Conservation (phyloP, 225 moss, liverwort and hornwort species). For the Straminergon stramineum region DNA sequence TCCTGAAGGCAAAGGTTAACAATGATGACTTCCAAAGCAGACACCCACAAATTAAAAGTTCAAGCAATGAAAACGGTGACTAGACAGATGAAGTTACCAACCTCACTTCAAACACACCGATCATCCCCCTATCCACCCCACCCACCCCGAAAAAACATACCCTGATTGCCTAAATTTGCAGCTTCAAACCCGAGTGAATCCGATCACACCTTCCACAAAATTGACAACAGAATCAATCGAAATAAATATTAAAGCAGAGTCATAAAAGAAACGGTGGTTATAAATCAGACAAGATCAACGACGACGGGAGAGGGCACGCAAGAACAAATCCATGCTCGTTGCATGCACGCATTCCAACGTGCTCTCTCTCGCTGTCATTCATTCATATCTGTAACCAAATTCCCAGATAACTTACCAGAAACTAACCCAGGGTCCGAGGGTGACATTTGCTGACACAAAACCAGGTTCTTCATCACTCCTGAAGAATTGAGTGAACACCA, state of each 20-base stretch:
- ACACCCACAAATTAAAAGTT: neutral
- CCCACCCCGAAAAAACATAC: too few relatives aligned
- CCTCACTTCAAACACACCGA: neutral
- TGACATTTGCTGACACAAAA: neutral
- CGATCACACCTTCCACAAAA: neutral
- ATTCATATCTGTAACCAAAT: neutral
- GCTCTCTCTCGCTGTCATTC: neutral
- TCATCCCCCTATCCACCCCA: neutral
- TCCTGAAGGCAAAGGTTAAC: neutral
- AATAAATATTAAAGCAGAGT: neutral
- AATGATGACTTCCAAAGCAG: neutral
- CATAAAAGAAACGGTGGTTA: neutral
- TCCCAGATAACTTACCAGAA: neutral
- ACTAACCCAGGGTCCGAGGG: neutral
- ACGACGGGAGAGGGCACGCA: neutral
- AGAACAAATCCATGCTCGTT: neutral
- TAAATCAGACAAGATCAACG: neutral
- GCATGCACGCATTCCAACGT: neutral
- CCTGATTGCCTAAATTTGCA: neutral
- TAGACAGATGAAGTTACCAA: neutral
- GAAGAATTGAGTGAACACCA: neutral
- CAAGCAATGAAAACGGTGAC: neutral
- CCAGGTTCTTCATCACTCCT: neutral
- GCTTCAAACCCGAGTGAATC: neutral
- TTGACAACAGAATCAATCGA: neutral